phyloP scores from a whole-genome alignment of 2,329 filamentous ascomycete species.

The Fusarium irregulare region DNA sequence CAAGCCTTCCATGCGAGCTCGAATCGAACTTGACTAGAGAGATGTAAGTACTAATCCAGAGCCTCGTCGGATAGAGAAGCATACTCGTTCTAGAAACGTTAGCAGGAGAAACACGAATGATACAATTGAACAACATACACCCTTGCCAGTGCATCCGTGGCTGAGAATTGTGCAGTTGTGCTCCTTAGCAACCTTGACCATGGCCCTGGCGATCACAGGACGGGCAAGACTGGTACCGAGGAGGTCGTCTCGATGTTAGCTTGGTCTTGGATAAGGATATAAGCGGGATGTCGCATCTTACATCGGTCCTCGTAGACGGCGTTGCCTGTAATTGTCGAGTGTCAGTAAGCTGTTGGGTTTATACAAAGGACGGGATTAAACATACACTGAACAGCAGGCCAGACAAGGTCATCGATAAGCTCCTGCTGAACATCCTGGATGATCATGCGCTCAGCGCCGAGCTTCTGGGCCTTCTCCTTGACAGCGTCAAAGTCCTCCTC shows the following conservation, averaged over 20 bases:
- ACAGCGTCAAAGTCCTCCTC: slow-evolving; percentile 77
- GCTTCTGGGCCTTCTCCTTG: slow-evolving; percentile 69
- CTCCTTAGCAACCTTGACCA: slow-evolving; percentile 50
- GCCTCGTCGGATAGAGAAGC: background rate
- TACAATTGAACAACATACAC: slow-evolving; percentile 27
- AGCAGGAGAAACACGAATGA: background rate
- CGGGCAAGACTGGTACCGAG: slow-evolving; percentile 69
- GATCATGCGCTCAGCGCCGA: slow-evolving; percentile 56
- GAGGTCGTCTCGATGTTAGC: slow-evolving; percentile 36
- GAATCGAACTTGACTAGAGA: slow-evolving; percentile 51
- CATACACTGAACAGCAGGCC: slow-evolving; percentile 74
- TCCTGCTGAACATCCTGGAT: slow-evolving; percentile 73
- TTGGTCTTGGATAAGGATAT: background rate
- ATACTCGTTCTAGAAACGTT: slow-evolving; percentile 9
- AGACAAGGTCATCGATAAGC: slow-evolving; percentile 81
- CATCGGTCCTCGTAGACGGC: slow-evolving; percentile 51
- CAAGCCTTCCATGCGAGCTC: slow-evolving; percentile 57
- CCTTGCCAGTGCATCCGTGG: slow-evolving; percentile 72
- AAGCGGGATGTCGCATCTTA: slow-evolving; percentile 1
- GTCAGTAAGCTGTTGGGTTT: background rate
- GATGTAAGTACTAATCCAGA: background rate
- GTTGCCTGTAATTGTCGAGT: slow-evolving; percentile 4
- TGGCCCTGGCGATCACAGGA: slow-evolving; percentile 71
- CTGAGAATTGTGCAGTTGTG: slow-evolving; percentile 56
- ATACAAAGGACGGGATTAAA: slow-evolving; percentile 37